Base-by-base conservation (phyloP, 208 protist species). In the Leishmania guyanensis region DNA sequence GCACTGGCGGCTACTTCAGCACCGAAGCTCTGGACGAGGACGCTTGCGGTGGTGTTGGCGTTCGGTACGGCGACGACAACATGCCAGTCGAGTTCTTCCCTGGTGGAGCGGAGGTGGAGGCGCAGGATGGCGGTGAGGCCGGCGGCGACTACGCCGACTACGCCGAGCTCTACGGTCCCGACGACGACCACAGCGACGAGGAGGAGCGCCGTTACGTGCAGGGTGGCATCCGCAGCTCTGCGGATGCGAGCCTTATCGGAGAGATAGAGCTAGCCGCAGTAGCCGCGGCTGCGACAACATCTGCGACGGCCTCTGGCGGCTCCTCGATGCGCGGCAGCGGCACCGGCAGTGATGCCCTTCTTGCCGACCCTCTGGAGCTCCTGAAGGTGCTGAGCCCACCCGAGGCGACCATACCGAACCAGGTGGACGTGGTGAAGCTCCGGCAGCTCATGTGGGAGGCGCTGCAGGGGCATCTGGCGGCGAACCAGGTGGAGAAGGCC, bases 61-160 rank as follows among this genome's bases (percentile, higher is more conserved):
- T 17, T 39, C 79, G 46, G 17, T 73, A 73, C 69, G 22, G 43
- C 10, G 62, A 82, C 39, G 83, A 80, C 51, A 88, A 92, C 79
- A 95, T 97, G 91, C 93, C 93, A 2, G 88, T 90, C n/a, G 91
- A 94, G 81, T 94, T 94, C 85, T 93, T 96, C 78, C 88, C 91
- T 39, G 91, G 88, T 29, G 93, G 91, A 16, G 91, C 86, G 0
- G 91, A 94, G 83, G 79, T 70, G 46, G 88, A 92, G 64, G 86
- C 89, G 43, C 79, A 88, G n/a, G 87, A 88, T 56, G 88, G 84
- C 64, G 86, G 89, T 65, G 91, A 90, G 80, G 87, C 89, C 73
- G 84, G 86, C 64, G 88, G 90, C 53, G 88, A 88, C 68, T 81
- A 87, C 82, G 79, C 78, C 3, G 78, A 89, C 79, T 82, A 80